Base-by-base conservation (phyloP, 495 filamentous ascomycete genomes). In the Immersiella caudata region DNA sequence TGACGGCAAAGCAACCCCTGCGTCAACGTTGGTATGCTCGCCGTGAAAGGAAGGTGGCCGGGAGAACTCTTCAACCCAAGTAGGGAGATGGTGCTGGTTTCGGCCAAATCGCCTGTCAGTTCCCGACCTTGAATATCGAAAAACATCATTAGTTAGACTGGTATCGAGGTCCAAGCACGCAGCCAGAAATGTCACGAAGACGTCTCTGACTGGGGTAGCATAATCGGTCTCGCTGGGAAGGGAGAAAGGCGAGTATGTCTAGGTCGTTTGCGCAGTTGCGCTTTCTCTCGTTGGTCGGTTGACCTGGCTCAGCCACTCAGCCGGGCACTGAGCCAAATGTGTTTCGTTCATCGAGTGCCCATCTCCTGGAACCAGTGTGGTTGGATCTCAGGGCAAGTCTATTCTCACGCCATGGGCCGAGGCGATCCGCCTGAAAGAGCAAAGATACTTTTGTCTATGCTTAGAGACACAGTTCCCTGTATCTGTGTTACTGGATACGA, bases 391-490 rank as follows among this genome's bases (percentile, higher is more conserved):
- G 40, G 14, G 5, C 40, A 46, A 14, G 40, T 46, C 40, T 46
- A 46, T 46, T 46, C 16, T 46, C 40, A 46, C 40, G 14, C 40
- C 4, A 14, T 12, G 11, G 40, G 14, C 40, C 22, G 54, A 27
- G 54, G 54, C 22, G 22, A 9, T 57, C 22, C 2, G 21, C 6
- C 12, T 24, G 22, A 26, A 57, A 57, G 26, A 57, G 22, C 22
- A 26, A 24, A 14, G 22, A 21, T 27, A 57, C 26, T 57, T 26
- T 57, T 56, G 52, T 26, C 52, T 57, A 57, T n/a, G 21, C 54
- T 57, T 57, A 6, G 18, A 26, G 22, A 57, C 26, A 2, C 54
- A 57, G 22, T 24, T 57, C 26, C 54, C 12, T 57, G 7, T 57
- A 24, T 26, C 54, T 5, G 4, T 26, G 2, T 46, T 12, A 46